phyloP scores from a whole-genome alignment of 371 early-diverging fungal genomes.

The Syncephalastrum racemosum region DNA sequence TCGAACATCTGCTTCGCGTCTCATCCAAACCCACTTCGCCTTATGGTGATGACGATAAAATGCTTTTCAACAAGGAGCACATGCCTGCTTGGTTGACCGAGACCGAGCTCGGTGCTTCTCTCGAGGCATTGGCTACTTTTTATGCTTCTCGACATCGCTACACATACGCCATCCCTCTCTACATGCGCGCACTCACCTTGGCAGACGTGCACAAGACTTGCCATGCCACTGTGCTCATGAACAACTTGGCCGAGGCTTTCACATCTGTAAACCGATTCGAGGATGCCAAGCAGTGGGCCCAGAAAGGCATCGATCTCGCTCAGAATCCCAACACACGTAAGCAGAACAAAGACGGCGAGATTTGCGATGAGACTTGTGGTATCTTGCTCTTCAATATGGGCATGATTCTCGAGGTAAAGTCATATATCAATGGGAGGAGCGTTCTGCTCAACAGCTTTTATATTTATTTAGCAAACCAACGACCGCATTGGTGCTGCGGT shows the following conservation, averaged over 20 bases:
- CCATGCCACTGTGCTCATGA: slow-evolving; percentile 54
- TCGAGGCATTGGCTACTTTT: slow-evolving; percentile 60
- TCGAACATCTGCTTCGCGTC: slow-evolving; percentile 50
- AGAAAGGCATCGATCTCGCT: slow-evolving; percentile 54
- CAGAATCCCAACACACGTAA: slow-evolving; percentile 50
- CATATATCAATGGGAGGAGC: neutral
- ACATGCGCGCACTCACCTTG: slow-evolving; percentile 55
- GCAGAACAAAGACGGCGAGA: slow-evolving; percentile 34
- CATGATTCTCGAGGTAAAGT: slow-evolving; percentile 63
- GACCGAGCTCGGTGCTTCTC: slow-evolving; percentile 56
- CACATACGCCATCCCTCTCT: slow-evolving; percentile 60
- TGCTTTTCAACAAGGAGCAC: slow-evolving; percentile 54
- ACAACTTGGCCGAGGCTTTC: slow-evolving; percentile 62
- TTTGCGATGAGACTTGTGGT: slow-evolving; percentile 64
- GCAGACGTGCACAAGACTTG: slow-evolving; percentile 42
- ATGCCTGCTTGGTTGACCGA: slow-evolving; percentile 63
- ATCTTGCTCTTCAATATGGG: slow-evolving; percentile 61
- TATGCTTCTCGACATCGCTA: slow-evolving; percentile 55
- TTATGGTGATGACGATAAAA: slow-evolving; percentile 32
- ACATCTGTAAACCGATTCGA: slow-evolving; percentile 51
- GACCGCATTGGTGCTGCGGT: slow-evolving; percentile 29
- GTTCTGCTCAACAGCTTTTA: neutral
- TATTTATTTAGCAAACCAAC: slow-evolving; percentile 29
- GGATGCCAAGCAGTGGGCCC: slow-evolving; percentile 62
- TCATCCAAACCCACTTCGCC: slow-evolving; percentile 30